Evolutionary conservation across 495 filamentous ascomycete genomes (phyloP).

Genomic region (Halenospora varia): DNA sequence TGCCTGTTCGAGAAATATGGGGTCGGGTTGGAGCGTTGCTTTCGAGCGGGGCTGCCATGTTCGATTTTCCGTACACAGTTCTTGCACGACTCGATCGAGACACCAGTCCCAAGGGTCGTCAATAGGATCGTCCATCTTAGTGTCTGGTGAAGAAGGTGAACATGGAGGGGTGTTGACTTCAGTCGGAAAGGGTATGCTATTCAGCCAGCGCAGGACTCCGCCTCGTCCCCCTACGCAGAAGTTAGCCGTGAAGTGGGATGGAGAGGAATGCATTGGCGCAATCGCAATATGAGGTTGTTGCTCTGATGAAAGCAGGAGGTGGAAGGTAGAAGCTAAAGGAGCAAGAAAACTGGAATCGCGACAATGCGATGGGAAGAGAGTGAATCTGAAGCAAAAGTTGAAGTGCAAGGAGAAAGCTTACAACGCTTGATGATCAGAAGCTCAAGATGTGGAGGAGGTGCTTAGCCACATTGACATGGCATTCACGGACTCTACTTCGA

Average conservation of each 20-base stretch:
- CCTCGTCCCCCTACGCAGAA: slow-evolving; percentile 5
- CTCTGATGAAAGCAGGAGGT: too few species aligned
- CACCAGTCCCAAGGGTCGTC: slow-evolving; percentile 66
- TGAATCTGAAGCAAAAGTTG: too few species aligned
- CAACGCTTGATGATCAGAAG: too few species aligned
- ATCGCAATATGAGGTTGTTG: not conserved
- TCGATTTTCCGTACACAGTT: slow-evolving; percentile 52
- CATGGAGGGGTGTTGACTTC: not conserved
- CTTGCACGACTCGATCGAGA: slow-evolving; percentile 58
- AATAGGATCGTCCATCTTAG: slow-evolving; percentile 4
- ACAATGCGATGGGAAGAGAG: too few species aligned
- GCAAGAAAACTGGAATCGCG: too few species aligned
- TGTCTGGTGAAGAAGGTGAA: not conserved
- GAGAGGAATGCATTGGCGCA: not conserved
- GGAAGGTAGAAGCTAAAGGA: too few species aligned
- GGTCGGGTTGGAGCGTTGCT: slow-evolving; percentile 41
- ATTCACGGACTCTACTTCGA: too few species aligned
- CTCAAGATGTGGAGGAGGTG: too few species aligned
- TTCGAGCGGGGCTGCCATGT: slow-evolving; percentile 36
- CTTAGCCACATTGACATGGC: too few species aligned
- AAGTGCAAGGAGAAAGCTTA: too few species aligned
- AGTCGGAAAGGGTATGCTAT: slow-evolving; percentile 1
- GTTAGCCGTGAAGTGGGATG: slow-evolving; percentile 15
- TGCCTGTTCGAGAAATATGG: slow-evolving; percentile 40
- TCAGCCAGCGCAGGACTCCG: slow-evolving; percentile 13